phyloP scores from a whole-genome alignment of 176 grass and related monocot genomes.

The Musa itinerans region DNA sequence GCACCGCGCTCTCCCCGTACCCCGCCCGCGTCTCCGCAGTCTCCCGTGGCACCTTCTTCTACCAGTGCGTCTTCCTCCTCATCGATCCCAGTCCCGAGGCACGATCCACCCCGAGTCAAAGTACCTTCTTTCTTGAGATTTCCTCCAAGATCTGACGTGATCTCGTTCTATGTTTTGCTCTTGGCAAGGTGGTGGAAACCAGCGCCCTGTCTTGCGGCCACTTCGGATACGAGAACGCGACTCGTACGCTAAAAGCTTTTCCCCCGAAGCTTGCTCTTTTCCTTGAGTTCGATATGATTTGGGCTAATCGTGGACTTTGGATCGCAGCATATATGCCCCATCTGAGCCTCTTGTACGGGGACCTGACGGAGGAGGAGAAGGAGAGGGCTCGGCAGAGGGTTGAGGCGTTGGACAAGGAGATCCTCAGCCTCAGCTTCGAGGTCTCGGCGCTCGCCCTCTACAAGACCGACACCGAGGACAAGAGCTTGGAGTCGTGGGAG shows the following conservation, averaged over 20 bases:
- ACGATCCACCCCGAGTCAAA: background rate
- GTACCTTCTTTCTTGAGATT: background rate
- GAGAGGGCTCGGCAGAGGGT: slow-evolving; percentile 62
- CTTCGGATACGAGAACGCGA: slow-evolving; percentile 54
- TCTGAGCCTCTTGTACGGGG: slow-evolving; percentile 64
- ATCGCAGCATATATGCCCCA: slow-evolving; percentile 81
- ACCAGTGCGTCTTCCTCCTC: slow-evolving; percentile 87
- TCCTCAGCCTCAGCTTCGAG: slow-evolving; percentile 53
- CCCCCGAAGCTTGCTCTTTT: background rate
- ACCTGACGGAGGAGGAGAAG: slow-evolving; percentile 74
- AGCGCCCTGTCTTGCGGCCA: slow-evolving; percentile 52
- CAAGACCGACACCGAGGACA: slow-evolving; percentile 72
- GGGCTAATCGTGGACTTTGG: background rate
- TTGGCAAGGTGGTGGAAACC: slow-evolving; percentile 45
- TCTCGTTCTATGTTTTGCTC: background rate
- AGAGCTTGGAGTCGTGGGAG: slow-evolving; percentile 90
- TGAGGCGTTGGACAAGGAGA: slow-evolving; percentile 62
- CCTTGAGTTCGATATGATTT: background rate
- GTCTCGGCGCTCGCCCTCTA: slow-evolving; percentile 62
- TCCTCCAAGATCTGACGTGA: background rate
- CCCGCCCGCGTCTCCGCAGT: slow-evolving; percentile 41
- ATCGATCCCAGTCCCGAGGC: slow-evolving; percentile 72
- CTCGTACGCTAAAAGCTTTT: slow-evolving; percentile 29
- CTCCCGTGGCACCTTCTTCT: slow-evolving; percentile 61
- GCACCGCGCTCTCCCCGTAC: slow-evolving; percentile 37